A percentile compares a stretch with the other conserved stretches of the same genome.
Evolutionary conservation across 805 yeast genomes (phyloP).

Genomic region (Spathaspora sp.): DNA sequence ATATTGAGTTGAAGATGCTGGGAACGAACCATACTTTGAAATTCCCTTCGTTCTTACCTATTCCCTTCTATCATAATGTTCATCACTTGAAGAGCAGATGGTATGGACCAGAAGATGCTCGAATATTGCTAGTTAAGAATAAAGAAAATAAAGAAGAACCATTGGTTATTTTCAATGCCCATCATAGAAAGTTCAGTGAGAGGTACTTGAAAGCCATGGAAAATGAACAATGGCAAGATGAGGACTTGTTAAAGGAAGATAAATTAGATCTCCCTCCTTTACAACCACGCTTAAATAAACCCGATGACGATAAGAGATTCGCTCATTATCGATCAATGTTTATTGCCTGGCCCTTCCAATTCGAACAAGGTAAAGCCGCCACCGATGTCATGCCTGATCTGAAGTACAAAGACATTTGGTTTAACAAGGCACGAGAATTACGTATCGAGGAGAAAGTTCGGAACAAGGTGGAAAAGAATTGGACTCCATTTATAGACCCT

Average conservation of each 20-base stretch:
- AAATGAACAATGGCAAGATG: too few species aligned
- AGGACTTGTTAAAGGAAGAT: too few species aligned
- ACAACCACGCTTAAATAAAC: background rate
- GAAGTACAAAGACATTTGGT: slow-evolving; percentile 12
- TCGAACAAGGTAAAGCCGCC: slow-evolving; percentile 24
- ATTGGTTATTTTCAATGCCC: slow-evolving; percentile 18
- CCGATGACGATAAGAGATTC: background rate
- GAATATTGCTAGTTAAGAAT: slow-evolving; percentile 19
- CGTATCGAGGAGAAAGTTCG: slow-evolving; percentile 8
- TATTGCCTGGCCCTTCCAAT: slow-evolving; percentile 29
- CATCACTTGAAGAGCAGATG: slow-evolving; percentile 8
- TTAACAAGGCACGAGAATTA: slow-evolving; percentile 19
- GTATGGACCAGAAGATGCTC: slow-evolving; percentile 25
- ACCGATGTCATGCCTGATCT: slow-evolving; percentile 15
- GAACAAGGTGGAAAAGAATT: slow-evolving; percentile 24
- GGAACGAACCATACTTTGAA: slow-evolving; percentile 6
- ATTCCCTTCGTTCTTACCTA: slow-evolving; percentile 9
- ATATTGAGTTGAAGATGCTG: slow-evolving; percentile 17
- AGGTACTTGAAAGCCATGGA: background rate
- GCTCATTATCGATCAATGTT: slow-evolving; percentile 22
- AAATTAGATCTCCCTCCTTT: background rate
- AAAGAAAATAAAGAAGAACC: slow-evolving; percentile 22
- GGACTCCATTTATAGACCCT: slow-evolving; percentile 36
- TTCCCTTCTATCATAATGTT: slow-evolving; percentile 11
- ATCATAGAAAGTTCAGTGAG: slow-evolving; percentile 10